phyloP scores from a whole-genome alignment of 1,139 yeast species.

The Protomyces arabidopsidicola region DNA sequence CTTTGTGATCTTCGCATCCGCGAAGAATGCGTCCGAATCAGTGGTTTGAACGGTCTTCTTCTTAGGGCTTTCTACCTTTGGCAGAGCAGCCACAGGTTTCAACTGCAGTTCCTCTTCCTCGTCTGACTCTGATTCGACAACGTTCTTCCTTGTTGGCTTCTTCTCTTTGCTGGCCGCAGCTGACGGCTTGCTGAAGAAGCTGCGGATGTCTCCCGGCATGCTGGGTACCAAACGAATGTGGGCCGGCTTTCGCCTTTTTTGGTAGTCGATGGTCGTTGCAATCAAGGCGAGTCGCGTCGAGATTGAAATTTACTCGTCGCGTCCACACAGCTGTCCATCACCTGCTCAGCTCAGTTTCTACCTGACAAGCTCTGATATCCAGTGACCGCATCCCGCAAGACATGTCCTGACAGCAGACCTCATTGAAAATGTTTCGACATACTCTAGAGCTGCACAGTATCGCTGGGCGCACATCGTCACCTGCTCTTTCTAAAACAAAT shows the following conservation, averaged over 20 bases:
- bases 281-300: background rate
- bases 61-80: background rate
- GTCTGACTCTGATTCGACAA: constrained; percentile 7
- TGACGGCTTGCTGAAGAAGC: constrained; percentile 9
- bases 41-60: background rate
- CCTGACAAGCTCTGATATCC: background rate
- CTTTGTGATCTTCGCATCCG: constrained; percentile 1
- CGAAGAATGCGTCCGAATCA: constrained; percentile 10
- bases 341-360: background rate
- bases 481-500: background rate
- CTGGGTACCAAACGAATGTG: background rate
- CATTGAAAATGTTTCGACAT: background rate
- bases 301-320: background rate
- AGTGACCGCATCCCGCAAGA: background rate
- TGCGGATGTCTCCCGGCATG: constrained; percentile 12
- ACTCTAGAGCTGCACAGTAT: background rate
- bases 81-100: background rate
- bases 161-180: background rate
- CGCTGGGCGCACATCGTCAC: background rate
- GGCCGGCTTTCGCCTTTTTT: background rate
- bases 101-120: background rate
- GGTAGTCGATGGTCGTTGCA: background rate
- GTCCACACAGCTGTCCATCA: background rate
- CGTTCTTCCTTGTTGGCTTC: constrained; percentile 1
- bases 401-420: background rate